These are phyloP conservation scores for Epichloe hybrida DNA, from an alignment of 2,329 filamentous ascomycete genomes.

Conservation along the genomic window DNA sequence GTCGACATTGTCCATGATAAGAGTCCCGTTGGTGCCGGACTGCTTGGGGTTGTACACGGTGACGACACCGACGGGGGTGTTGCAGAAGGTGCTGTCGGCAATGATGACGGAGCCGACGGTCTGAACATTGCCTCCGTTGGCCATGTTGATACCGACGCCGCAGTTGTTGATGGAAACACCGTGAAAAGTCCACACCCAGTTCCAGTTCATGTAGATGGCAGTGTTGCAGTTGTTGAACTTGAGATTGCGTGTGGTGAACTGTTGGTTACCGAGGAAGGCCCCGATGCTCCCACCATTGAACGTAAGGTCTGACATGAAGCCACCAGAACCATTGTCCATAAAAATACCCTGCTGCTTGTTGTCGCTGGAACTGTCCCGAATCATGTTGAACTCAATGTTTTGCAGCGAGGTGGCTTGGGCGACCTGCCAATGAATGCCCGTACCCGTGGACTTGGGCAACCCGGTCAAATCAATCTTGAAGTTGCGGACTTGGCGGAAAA, in stretches of 20 bases:
- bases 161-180: slow-evolving; percentile 62
- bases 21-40: slow-evolving; percentile 60
- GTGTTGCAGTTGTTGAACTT: slow-evolving; percentile 73
- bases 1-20: slow-evolving; percentile 84
- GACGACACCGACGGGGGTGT: slow-evolving; percentile 56
- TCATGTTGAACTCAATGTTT: slow-evolving; percentile 73
- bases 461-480: slow-evolving; percentile 64
- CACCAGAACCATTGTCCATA: slow-evolving; percentile 75
- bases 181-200: slow-evolving; percentile 78
- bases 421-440: slow-evolving; percentile 75
- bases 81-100: slow-evolving; percentile 65
- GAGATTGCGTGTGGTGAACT: slow-evolving; percentile 75
- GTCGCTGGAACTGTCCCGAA: slow-evolving; percentile 44
- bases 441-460: slow-evolving; percentile 45
- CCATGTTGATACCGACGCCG: slow-evolving; percentile 67
- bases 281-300: slow-evolving; percentile 75
- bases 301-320: slow-evolving; percentile 69
- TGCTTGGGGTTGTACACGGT: slow-evolving; percentile 56
- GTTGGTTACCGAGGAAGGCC: slow-evolving; percentile 72
- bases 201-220: slow-evolving; percentile 82
- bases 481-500: slow-evolving; percentile 73
- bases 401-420: slow-evolving; percentile 71
- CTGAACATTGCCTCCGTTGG: slow-evolving; percentile 46
- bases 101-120: slow-evolving; percentile 77
- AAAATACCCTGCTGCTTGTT: slow-evolving; percentile 68